A percentile compares a stretch with the other conserved stretches of the same genome.
These are phyloP conservation scores for Rheum nobile DNA, from an alignment of 148 eudicot genomes.

Conservation along the genomic window DNA sequence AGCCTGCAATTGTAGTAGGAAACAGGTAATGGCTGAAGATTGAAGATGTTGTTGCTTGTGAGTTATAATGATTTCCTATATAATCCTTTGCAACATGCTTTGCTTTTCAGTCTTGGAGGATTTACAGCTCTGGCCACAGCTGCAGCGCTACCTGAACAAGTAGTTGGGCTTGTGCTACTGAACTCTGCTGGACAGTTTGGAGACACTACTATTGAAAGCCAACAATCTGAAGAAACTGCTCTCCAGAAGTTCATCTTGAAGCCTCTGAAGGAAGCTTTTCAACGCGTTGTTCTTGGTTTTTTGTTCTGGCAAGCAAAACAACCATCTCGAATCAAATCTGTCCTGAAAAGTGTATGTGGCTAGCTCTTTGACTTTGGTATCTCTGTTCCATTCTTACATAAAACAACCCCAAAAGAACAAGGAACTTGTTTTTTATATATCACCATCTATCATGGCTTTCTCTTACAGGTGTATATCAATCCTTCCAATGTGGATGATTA, in stretches of 20 bases:
- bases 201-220: constrained; percentile 24
- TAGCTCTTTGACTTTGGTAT: background rate
- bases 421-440: background rate
- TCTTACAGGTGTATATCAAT: constrained; percentile 62
- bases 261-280: constrained; percentile 72
- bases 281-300: constrained; percentile 75
- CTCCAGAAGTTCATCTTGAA: constrained; percentile 51
- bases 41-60: background rate
- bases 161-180: constrained; percentile 60
- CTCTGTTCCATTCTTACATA: background rate
- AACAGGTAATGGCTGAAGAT: constrained; percentile 43
- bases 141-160: constrained; percentile 69
- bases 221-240: constrained; percentile 39
- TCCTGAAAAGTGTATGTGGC: constrained; percentile 70
- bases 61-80: background rate
- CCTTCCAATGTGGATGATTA: constrained; percentile 83
- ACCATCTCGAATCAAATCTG: constrained; percentile 74
- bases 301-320: constrained; percentile 92
- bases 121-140: constrained; percentile 85
- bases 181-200: constrained; percentile 94
- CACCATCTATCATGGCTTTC: background rate
- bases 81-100: background rate
- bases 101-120: constrained; percentile 75
- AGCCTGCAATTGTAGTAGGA: constrained; percentile 82
- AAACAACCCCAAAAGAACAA: background rate